Conservation (phyloP, 2,329 filamentous ascomycete species). For the Lecanicillium sp. region DNA sequence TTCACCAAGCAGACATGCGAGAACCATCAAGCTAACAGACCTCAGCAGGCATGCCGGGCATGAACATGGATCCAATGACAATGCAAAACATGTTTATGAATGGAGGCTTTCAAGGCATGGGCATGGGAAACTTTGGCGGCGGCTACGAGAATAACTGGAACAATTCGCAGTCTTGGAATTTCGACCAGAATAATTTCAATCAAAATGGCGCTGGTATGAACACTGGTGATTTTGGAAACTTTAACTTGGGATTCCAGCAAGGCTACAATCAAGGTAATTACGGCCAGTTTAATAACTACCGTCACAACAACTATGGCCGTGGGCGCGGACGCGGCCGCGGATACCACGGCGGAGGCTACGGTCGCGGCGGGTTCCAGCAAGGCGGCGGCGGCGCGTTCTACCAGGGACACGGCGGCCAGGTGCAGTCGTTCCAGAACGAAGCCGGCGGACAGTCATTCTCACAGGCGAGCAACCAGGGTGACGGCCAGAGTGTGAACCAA, state of each 20-base stretch:
- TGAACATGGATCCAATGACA: slow-evolving; percentile 77
- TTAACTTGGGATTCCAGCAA: slow-evolving; percentile 72
- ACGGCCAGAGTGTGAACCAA: slow-evolving; percentile 6
- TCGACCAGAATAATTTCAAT: slow-evolving; percentile 85
- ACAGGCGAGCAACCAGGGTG: slow-evolving; percentile 23
- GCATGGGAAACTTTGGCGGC: slow-evolving; percentile 71
- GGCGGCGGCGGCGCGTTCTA: slow-evolving; percentile 33
- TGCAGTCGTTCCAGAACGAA: slow-evolving; percentile 14
- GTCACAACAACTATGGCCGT: slow-evolving; percentile 59
- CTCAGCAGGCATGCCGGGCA: slow-evolving; percentile 64
- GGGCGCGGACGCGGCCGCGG: slow-evolving; percentile 62
- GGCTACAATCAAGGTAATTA: slow-evolving; percentile 80
- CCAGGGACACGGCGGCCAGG: slow-evolving; percentile 31
- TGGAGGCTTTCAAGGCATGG: slow-evolving; percentile 72
- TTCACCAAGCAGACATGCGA: slow-evolving; percentile 16
- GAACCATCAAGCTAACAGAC: neutral
- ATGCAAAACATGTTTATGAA: slow-evolving; percentile 77
- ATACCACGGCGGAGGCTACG: slow-evolving; percentile 46
- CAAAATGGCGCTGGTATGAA: slow-evolving; percentile 77
- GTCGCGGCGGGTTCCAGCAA: slow-evolving; percentile 51
- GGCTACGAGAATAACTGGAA: slow-evolving; percentile 72
- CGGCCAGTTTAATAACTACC: slow-evolving; percentile 77
- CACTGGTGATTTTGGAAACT: slow-evolving; percentile 72
- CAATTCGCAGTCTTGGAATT: slow-evolving; percentile 76
- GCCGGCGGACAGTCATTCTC: neutral